These are phyloP conservation scores for Pleurotus salmoneostramineus DNA, from an alignment of 768 basidiomycete genomes.

Conservation along the genomic window DNA sequence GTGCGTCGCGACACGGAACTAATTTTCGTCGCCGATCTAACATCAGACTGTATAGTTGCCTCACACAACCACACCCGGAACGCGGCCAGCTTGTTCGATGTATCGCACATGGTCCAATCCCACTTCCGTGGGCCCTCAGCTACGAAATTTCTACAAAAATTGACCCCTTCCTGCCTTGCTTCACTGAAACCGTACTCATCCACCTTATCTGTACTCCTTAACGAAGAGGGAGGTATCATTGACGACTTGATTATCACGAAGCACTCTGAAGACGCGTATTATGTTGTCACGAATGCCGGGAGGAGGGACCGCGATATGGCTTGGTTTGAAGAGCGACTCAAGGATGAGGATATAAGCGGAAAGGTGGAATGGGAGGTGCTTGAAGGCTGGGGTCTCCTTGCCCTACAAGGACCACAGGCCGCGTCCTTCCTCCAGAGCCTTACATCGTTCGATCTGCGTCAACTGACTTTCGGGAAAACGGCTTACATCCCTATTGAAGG, in stretches of 20 bases:
- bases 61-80: constrained; percentile 88
- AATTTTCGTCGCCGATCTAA: background rate
- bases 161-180: constrained; percentile 81
- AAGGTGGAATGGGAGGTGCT: constrained; percentile 79
- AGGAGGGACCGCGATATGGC: constrained; percentile 75
- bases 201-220: constrained; percentile 86
- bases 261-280: constrained; percentile 75
- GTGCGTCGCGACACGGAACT: constrained; percentile 29
- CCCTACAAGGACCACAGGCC: constrained; percentile 88
- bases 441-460: constrained; percentile 68
- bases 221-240: constrained; percentile 89
- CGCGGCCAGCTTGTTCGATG: constrained; percentile 88
- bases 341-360: constrained; percentile 46
- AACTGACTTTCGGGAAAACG: constrained; percentile 81
- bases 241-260: constrained; percentile 94
- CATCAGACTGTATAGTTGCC: constrained; percentile 48
- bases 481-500: constrained; percentile 78
- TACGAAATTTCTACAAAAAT: constrained; percentile 80
- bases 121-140: constrained; percentile 80
- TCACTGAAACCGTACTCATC: constrained; percentile 70
- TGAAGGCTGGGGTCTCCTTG: constrained; percentile 83
- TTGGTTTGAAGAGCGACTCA: constrained; percentile 68
- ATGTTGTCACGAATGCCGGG: constrained; percentile 96
- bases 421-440: constrained; percentile 75
- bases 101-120: constrained; percentile 97